Base-by-base conservation (phyloP, 495 filamentous ascomycete genomes). In the Tetracladium setigerum region DNA sequence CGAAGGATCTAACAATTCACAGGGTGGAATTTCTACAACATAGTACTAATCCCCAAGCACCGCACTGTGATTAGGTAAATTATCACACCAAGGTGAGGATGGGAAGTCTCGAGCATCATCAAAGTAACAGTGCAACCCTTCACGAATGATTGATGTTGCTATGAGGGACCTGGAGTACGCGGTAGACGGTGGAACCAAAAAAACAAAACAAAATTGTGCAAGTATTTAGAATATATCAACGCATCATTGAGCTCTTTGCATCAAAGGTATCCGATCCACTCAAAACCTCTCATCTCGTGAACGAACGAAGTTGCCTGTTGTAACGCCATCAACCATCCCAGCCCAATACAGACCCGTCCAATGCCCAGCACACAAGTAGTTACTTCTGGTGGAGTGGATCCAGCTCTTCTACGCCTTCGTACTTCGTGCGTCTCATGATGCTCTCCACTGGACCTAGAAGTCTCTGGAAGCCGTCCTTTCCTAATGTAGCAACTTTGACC, bases 401-500 rank as follows among this genome's bases (percentile, higher is more conserved):
- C 53, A 70, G 59, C 35, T 74, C 69, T 53, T 77, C 74, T 12
- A 74, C 72, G 1, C 72, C 72, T 47, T 73, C 66, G 47, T 78
- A 78, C 50, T 67, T 71, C 18, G 71, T 86, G 59, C 92, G 76
- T 59, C 94, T 67, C 90, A 98, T 95, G 61, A 98, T 94, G 34
- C 86, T 80, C 63, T 95, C 89, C 41, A 96, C 90, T 4, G 92
- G 89, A 2, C 92, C 92, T 39, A 98, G 69, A 57, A 98, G 69
- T 55, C 92, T 74, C 73, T 95, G 90, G 66, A 98, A 98, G 4
- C 89, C 94, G 54, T 87, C 86, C 55, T 95, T 95, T 19, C 89
- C 91, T 24, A 98, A 66, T 27, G 81, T 86, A 15, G 92, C 94
- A n/a, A 97, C 87, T 68, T 96, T 97, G 59, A 95, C 87, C 53